phyloP scores from a whole-genome alignment of 2,329 filamentous ascomycete genomes.

The Calcarisporium arbuscula region DNA sequence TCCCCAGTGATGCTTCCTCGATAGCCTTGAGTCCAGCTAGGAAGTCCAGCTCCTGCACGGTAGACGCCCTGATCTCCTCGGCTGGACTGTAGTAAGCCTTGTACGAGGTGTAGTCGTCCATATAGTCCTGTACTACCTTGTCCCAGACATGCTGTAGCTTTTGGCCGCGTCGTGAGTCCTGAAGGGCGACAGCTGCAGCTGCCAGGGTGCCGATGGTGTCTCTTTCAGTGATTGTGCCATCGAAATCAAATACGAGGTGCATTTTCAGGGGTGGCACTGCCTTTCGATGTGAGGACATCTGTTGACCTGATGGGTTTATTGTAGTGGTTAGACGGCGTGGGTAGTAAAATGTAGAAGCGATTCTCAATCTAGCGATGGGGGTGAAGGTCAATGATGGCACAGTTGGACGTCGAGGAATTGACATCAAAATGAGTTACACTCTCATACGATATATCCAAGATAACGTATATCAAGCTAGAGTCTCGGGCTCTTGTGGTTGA shows the following conservation, averaged over 20 bases:
- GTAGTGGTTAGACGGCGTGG: too few species aligned
- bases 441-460: too few species aligned
- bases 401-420: too few species aligned
- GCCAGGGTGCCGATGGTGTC: conserved; percentile 48
- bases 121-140: conserved; percentile 38
- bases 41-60: conserved; percentile 35
- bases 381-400: too few species aligned
- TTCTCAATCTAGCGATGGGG: too few species aligned
- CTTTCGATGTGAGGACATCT: too few species aligned
- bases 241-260: conserved; percentile 51
- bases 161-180: conserved; percentile 17
- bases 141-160: conserved; percentile 37
- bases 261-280: too few species aligned
- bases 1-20: conserved; percentile 39
- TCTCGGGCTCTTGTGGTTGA: too few species aligned
- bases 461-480: too few species aligned
- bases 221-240: conserved; percentile 49
- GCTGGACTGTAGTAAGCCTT: conserved; percentile 24
- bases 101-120: conserved; percentile 34
- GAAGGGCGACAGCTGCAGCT: conserved; percentile 32
- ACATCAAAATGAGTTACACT: too few species aligned
- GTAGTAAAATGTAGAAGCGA: too few species aligned
- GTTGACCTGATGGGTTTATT: too few species aligned
- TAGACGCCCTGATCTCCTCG: conserved; percentile 24
- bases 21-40: conserved; percentile 35